Base-by-base conservation (phyloP, 75 land plant species). In the Cunninghamia lanceolata region DNA sequence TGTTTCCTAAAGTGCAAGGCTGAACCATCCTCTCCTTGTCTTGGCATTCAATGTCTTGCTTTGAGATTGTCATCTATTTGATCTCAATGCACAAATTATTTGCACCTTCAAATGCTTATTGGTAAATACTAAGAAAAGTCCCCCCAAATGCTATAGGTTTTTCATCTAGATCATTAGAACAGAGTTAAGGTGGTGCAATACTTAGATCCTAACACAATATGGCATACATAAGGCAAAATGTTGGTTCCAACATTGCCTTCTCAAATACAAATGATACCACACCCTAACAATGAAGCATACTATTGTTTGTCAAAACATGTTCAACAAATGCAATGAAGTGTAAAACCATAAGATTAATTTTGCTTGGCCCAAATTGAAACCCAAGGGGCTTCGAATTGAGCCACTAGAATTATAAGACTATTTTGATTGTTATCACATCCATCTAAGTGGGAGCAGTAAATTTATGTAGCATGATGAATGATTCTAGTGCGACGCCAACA, bases 191-290 rank as follows among this genome's bases (percentile, higher is more conserved):
- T 14, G 96, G 93, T 82, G 90, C 91, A 47, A 77, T 88, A 87
- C 92, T 93, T 40, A 98, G 92, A 78, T 94, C 93, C 40, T 91
- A 91, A 86, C 98, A 98, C 46, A 96, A 86, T 52, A 84, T 86
- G 17, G 99, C 95, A 89, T 98, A 98, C 95, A 98, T 95, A 36
- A 93, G 91, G 75, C 99, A 98, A 88, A 96, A 94, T 63, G 98
- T 96, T 21, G 99, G 99, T 90, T 98, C 98, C 85, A 94, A 40
- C 14, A 95, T 95, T 40, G 99, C 99, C 86, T 95, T 98, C 17
- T 98, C 96, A 91, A 96, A 97, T 84, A 98, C 91, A 45, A 93
- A 89, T 16, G 89, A 85, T 39, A 95, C 89, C 16, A 95, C 91
- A 45, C 87, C 89, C 89, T 88, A 88, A 42, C 53, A 85, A 30